Evolutionary conservation across 2,329 filamentous ascomycete species (phyloP), one percentile per base, ranked within the genome.

Genomic region (Pleoardoris graminearum): DNA sequence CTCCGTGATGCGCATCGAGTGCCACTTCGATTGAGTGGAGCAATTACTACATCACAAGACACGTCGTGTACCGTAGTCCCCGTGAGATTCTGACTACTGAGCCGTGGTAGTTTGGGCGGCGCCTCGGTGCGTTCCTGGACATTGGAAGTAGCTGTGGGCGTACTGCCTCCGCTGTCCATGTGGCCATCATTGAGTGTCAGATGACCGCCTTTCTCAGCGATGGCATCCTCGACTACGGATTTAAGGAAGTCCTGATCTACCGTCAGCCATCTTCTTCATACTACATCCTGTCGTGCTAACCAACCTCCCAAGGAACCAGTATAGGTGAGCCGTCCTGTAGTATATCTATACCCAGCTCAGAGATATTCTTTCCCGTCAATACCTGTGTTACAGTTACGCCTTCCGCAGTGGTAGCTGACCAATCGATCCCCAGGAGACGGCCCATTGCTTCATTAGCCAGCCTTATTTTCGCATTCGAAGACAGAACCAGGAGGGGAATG

Each of bases 401-500:
- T 35, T 78, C 73, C 14, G 74, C 61, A 23, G 71, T 68, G n/a
- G 70, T 68, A 17, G 69, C 69, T 37, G 71, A 63, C 19, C 76
- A 71, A 22, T 83, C 77, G 43, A 89, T 77, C 3, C 84, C 86
- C 19, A 92, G 74, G 62, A 92, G 74, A 49, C 84, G 80, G 1
- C 85, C 87, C 82, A 91, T 87, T 17, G 89, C 85, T 60, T 91
- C 86, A 62, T 92, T 92, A 27, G 87, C 88, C 35, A 91, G 72
- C 1, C 89, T 80, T 3, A 91, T 81, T 0, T 85, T 88, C 71
- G 91, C 91, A 25, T 82, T 65, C 30, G 80, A 83, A 45, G 86
- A 86, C 30, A 92, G 75, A 1, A 92, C 84, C 30, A 91, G 70
- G 4, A 90, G 70, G 0, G 89, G 89, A 41, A 90, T 83, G 0